Evolutionary conservation across 1,139 yeast genomes (phyloP).

Genomic region (Candida tropicalis): DNA sequence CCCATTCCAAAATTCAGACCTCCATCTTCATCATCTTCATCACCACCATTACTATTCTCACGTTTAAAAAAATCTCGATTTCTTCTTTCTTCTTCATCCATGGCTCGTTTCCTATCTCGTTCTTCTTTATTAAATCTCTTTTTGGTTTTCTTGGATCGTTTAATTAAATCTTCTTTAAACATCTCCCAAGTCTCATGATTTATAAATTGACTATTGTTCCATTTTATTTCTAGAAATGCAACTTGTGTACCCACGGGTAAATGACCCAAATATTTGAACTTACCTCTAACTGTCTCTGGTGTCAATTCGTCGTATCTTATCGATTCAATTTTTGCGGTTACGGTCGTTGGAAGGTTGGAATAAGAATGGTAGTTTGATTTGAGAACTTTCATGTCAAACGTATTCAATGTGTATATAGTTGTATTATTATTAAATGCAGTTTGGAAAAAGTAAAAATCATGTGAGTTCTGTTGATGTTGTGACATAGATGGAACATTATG

Average conservation of each 20-base stretch:
- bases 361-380: slow-evolving; percentile 63
- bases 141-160: slow-evolving; percentile 56
- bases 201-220: slow-evolving; percentile 54
- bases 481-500: not conserved
- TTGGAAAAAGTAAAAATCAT: slow-evolving; percentile 52
- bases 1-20: slow-evolving; percentile 25
- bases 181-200: slow-evolving; percentile 53
- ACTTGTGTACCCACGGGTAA: slow-evolving; percentile 83
- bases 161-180: slow-evolving; percentile 62
- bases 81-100: slow-evolving; percentile 60
- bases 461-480: not conserved
- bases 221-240: slow-evolving; percentile 84
- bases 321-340: slow-evolving; percentile 68
- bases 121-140: slow-evolving; percentile 68
- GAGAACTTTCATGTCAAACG: slow-evolving; percentile 77
- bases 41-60: slow-evolving; percentile 45
- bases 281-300: slow-evolving; percentile 54
- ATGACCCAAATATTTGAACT: slow-evolving; percentile 76
- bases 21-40: slow-evolving; percentile 22
- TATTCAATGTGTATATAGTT: slow-evolving; percentile 63
- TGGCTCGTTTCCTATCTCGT: slow-evolving; percentile 59
- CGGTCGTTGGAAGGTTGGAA: slow-evolving; percentile 63
- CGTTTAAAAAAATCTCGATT: slow-evolving; percentile 58
- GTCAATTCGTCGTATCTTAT: slow-evolving; percentile 64
- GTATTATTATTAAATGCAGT: slow-evolving; percentile 71